Evolutionary conservation across 306 rosid genomes (phyloP).

Genomic region (Medicago arabica): DNA sequence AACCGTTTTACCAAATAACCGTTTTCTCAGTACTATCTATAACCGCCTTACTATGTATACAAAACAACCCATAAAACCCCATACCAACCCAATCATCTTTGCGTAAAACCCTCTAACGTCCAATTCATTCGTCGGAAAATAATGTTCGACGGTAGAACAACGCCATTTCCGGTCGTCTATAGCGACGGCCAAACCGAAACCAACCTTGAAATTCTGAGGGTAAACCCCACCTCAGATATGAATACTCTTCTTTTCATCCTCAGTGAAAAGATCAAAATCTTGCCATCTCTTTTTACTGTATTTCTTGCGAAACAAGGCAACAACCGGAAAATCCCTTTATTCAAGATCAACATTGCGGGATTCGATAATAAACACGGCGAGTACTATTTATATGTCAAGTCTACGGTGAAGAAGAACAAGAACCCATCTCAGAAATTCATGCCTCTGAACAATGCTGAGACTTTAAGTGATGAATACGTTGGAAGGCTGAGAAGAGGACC

Average conservation of each 20-base stretch:
- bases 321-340: conserved; percentile 52
- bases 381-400: conserved; percentile 53
- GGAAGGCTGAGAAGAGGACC: too few relatives aligned
- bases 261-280: conserved; percentile 62
- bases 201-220: conserved; percentile 52
- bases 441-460: too few relatives aligned
- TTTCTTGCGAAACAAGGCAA: conserved; percentile 45
- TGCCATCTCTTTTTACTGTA: conserved; percentile 58
- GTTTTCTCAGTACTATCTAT: too few relatives aligned
- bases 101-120: not conserved
- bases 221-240: conserved; percentile 52
- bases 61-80: conserved; percentile 1
- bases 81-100: too few relatives aligned
- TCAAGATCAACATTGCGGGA: conserved; percentile 57
- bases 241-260: conserved; percentile 48
- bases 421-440: not conserved
- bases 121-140: not conserved
- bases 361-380: conserved; percentile 35
- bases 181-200: conserved; percentile 60
- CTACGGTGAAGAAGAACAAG: conserved; percentile 46
- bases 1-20: too few relatives aligned
- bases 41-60: conserved; percentile 2
- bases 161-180: conserved; percentile 53
- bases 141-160: conserved; percentile 44
- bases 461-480: too few relatives aligned